These are phyloP conservation scores for Kuraishia borneana DNA, from an alignment of 805 yeast genomes.

Conservation along the genomic window DNA sequence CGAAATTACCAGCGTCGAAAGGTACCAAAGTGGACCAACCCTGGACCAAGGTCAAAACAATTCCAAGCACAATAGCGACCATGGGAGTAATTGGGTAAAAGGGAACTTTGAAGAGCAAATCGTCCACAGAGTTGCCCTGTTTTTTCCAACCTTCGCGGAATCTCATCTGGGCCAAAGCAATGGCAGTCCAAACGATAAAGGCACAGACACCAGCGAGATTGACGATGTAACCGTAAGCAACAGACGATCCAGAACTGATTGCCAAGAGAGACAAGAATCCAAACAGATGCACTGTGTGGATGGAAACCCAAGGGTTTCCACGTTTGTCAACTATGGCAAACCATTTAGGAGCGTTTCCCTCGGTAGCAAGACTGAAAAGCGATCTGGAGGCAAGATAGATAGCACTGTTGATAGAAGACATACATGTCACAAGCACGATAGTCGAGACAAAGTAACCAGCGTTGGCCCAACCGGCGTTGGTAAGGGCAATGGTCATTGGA, in stretches of 20 bases:
- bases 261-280: conserved; percentile 49
- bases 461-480: conserved; percentile 40
- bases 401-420: conserved; percentile 61
- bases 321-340: conserved; percentile 37
- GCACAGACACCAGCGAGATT: conserved; percentile 57
- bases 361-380: conserved; percentile 50
- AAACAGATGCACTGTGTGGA: conserved; percentile 38
- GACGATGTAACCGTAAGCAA: conserved; percentile 49
- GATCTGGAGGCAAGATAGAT: conserved; percentile 63
- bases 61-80: conserved; percentile 35
- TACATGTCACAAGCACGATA: conserved; percentile 48
- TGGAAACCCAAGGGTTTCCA: conserved; percentile 59
- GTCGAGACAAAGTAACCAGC: conserved; percentile 48
- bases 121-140: conserved; percentile 30
- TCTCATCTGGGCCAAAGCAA: conserved; percentile 43
- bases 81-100: conserved; percentile 41
- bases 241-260: conserved; percentile 45
- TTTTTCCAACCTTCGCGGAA: conserved; percentile 37
- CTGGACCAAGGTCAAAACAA: conserved; percentile 47
- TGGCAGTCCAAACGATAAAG: conserved; percentile 57
- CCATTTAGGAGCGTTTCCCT: conserved; percentile 46
- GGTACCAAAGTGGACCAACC: conserved; percentile 59
- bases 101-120: conserved; percentile 42
- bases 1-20: conserved; percentile 40
- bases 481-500: conserved; percentile 37